Conservation (phyloP, 2,329 filamentous ascomycete species). For the Cadophora sp. region DNA sequence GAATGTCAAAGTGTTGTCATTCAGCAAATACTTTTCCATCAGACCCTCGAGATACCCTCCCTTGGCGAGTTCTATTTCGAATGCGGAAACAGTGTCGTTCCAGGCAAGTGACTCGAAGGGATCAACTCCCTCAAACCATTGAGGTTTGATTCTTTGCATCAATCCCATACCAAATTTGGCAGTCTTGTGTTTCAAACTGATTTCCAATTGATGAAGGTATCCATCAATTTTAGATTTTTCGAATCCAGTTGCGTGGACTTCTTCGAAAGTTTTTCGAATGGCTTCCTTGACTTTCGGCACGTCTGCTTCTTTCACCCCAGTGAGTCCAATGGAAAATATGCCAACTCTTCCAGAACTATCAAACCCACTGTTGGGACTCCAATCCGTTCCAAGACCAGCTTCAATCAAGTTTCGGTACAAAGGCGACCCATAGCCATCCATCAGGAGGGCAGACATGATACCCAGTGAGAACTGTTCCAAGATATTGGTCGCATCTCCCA, state of each 20-base stretch:
- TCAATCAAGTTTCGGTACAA: slow-evolving; percentile 90
- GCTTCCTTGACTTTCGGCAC: slow-evolving; percentile 77
- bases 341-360: slow-evolving; percentile 78
- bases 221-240: slow-evolving; percentile 91
- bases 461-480: slow-evolving; percentile 88
- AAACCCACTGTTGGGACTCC: slow-evolving; percentile 93
- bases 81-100: slow-evolving; percentile 86
- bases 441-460: slow-evolving; percentile 81
- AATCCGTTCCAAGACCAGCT: slow-evolving; percentile 87
- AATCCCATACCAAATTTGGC: slow-evolving; percentile 93
- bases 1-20: slow-evolving; percentile 86
- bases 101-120: slow-evolving; percentile 90
- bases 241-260: slow-evolving; percentile 78
- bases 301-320: slow-evolving; percentile 84
- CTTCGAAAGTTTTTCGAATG: slow-evolving; percentile 74
- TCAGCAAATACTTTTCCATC: slow-evolving; percentile 88
- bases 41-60: slow-evolving; percentile 84
- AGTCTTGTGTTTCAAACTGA: slow-evolving; percentile 95
- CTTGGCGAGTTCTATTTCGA: slow-evolving; percentile 77
- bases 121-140: slow-evolving; percentile 95
- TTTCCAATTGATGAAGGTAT: slow-evolving; percentile 89
- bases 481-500: slow-evolving; percentile 81
- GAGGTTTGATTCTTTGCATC: slow-evolving; percentile 85
- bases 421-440: slow-evolving; percentile 95
- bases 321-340: slow-evolving; percentile 90